phyloP scores from a whole-genome alignment of 2,329 filamentous ascomycete species.

The Paecilomyces formosus region DNA sequence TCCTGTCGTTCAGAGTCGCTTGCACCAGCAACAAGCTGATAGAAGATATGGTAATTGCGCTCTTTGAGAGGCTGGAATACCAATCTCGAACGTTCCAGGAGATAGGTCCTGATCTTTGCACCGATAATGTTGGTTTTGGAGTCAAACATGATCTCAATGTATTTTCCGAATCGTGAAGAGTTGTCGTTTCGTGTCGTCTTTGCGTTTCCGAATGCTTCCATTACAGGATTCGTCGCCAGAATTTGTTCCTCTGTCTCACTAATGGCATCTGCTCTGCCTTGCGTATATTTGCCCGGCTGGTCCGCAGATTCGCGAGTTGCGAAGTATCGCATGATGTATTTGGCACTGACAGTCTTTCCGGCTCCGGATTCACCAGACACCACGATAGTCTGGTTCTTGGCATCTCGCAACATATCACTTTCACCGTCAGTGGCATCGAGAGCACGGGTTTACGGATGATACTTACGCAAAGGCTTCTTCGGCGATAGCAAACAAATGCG shows the following conservation, averaged over 20 bases:
- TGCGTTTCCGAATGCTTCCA: conserved; percentile 99
- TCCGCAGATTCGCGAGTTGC: conserved; percentile 92
- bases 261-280: conserved; percentile 71
- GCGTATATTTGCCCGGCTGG: conserved; percentile 68
- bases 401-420: conserved; percentile 93
- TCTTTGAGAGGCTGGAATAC: conserved; percentile 98
- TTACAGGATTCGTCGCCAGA: conserved; percentile 95
- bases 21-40: conserved; percentile 91
- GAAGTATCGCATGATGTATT: conserved; percentile 99
- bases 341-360: conserved; percentile 97
- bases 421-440: conserved; percentile 30
- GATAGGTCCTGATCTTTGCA: conserved; percentile 91
- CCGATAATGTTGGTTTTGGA: conserved; percentile 92
- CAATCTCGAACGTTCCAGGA: conserved; percentile 88
- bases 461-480: conserved; percentile 94
- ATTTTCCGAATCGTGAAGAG: conserved; percentile 97
- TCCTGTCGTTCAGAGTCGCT: conserved; percentile 74
- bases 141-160: conserved; percentile 99
- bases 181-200: conserved; percentile 99
- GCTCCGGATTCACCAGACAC: conserved; percentile 99
- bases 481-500: conserved; percentile 96
- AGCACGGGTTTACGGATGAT: not conserved
- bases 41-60: conserved; percentile 98
- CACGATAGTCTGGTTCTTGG: conserved; percentile 94
- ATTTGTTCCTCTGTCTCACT: conserved; percentile 99